Percentiles rank a stretch among this genome's conserved stretches.
Evolutionary conservation across 1,284 basidiomycete genomes (phyloP).

Genomic region (Leccinum solheimii): DNA sequence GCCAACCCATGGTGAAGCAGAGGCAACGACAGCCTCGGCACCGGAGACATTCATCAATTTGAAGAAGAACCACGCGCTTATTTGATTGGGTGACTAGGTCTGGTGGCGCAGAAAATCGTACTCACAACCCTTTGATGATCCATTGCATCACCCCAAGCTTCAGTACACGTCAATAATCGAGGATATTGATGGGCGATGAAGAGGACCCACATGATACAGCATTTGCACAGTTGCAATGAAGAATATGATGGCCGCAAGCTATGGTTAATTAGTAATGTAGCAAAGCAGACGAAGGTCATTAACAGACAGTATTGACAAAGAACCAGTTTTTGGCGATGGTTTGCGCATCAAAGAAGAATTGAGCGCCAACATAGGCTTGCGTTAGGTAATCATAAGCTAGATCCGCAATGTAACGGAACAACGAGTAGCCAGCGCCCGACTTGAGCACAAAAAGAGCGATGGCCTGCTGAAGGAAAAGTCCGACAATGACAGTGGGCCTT

Average conservation of each 20-base stretch:
- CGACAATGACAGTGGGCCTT: conserved; percentile 82
- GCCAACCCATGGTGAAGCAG: conserved; percentile 89
- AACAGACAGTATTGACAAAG: conserved; percentile 71
- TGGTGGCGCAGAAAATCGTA: not conserved
- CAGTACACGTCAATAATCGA: conserved; percentile 1
- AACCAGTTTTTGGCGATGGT: conserved; percentile 71
- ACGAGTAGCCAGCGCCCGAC: conserved; percentile 72
- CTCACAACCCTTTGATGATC: conserved; percentile 78
- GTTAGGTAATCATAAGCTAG: conserved; percentile 73
- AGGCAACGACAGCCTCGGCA: conserved; percentile 89
- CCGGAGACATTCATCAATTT: conserved; percentile 85
- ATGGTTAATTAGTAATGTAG: conserved; percentile 8
- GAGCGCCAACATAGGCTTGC: conserved; percentile 63
- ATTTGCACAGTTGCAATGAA: conserved; percentile 88
- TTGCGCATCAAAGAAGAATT: conserved; percentile 76
- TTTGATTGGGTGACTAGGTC: conserved; percentile 3
- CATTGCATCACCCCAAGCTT: conserved; percentile 85
- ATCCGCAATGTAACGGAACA: conserved; percentile 80
- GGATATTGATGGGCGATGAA: not conserved
- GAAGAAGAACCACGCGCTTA: conserved; percentile 89
- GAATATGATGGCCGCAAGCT: conserved; percentile 80
- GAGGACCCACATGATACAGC: conserved; percentile 64
- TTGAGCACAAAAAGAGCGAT: conserved; percentile 88
- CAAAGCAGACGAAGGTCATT: not conserved
- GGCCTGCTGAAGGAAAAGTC: conserved; percentile 80